Base-by-base conservation (phyloP, 768 basidiomycete genomes). In the Phlebiopsis flavidoalba region DNA sequence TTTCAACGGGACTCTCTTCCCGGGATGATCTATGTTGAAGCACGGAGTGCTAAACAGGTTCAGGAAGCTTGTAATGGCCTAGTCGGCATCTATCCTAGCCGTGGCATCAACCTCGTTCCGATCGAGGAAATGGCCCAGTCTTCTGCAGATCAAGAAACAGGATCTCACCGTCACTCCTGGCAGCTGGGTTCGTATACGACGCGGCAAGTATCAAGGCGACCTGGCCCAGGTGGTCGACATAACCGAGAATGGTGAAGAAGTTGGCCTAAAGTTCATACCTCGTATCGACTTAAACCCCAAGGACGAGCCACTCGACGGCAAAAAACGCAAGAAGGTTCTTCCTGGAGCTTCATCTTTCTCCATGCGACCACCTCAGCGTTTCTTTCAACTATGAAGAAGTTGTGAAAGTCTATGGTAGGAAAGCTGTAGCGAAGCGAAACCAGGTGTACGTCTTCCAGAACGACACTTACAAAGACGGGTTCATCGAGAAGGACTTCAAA, bases 111-210 rank as follows among this genome's bases (percentile, higher is more conserved):
- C 19, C 82, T 97, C 36, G 95, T 98, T 0, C 95, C 95, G 7
- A 94, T 98, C 60, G 91, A 95, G 68, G 97, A 99, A 77, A 98
- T 98, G 95, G 93, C 97, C n/a, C 17, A 93, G 91, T 61, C 77
- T 98, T 40, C 80, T 98, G 65, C 91, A 93, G 70, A 97, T 97
- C 69, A 98, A 95, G 79, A 95, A 95, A 76, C 90, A 95, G 70
- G 93, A 95, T 63, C 75, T 88, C 50, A 89, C 89, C 0, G 83
- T 98, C 46, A 84, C 83, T 17, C 86, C 87, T 0, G 94, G 93
- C 19, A 91, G 86, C 66, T 99, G 97, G 97, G 94, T 98, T 8
- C 91, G 97, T 53, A 87, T 98, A 70, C 88, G 87, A 68, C 86
- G 95, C 43, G 96, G 96, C 49, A 95, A 91, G 69, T 97, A 99